Evolutionary conservation across 176 grass and related monocot genomes (phyloP).

Genomic region (Musa schizocarpa): DNA sequence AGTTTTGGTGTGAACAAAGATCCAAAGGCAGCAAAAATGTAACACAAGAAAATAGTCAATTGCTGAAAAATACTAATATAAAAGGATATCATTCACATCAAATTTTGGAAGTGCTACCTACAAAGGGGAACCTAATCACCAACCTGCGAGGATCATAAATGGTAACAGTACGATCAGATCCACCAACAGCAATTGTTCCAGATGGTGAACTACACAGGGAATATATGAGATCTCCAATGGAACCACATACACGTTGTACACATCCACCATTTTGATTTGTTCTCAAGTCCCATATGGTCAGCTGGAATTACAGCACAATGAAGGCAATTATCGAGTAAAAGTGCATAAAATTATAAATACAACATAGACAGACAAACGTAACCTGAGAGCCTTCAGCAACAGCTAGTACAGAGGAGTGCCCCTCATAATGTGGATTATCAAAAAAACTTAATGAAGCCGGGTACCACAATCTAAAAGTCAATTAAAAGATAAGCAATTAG

Average conservation of each 20-base stretch:
- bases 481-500: constrained; percentile 18
- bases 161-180: constrained; percentile 70
- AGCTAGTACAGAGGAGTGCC: constrained; percentile 44
- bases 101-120: background rate
- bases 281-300: constrained; percentile 89
- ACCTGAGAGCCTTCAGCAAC: constrained; percentile 94
- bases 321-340: constrained; percentile 5
- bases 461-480: constrained; percentile 61
- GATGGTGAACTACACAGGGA: constrained; percentile 50
- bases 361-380: constrained; percentile 17
- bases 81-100: background rate
- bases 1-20: too few relatives aligned
- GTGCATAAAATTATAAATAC: background rate
- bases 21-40: background rate
- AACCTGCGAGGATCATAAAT: constrained; percentile 84
- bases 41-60: background rate
- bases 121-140: background rate
- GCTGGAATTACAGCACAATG: constrained; percentile 30
- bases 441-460: constrained; percentile 70
- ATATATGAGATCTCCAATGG: constrained; percentile 56
- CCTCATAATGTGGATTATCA: constrained; percentile 39
- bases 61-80: background rate
- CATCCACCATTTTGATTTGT: constrained; percentile 84
- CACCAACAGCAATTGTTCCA: constrained; percentile 55
- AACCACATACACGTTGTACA: constrained; percentile 50